Base-by-base conservation (phyloP, 306 rosid genomes). In the Leucaena leucocephala region DNA sequence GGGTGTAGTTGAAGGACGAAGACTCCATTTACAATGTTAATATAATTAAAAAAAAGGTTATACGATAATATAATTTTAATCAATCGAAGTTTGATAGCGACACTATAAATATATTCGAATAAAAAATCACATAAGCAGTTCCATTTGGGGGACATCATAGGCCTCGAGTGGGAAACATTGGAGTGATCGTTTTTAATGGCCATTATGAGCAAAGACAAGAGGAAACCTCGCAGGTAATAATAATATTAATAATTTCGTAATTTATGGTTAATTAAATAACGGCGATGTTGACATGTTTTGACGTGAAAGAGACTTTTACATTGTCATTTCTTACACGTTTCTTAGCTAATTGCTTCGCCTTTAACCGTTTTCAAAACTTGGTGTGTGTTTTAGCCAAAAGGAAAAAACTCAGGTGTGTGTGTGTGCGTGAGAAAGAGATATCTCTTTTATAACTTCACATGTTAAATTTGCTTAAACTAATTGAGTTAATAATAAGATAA, bases 1-100 rank as follows among this genome's bases (percentile, higher is more conserved):
- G 13, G 36, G 42, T 58, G 70, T 35, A 58, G 80, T 72, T 75
- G 80, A 19, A 39, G 71, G 81, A 69, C 67, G 83, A 78, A 81
- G 68, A 68, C 62, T 74, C 78, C 81, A 82, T 75, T 27, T 17
- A 54, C 54, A 75, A 69, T 40, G 50, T 49, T 85, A 50, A 62
- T 54, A 58, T 54, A 66, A 34, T 79, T 21, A 49, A 79, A 27
- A 63, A 45, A 58, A 42, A 76, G 14, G 3, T 40, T 45, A 13
- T 15, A 58, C 58, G 55, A 66, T 21, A 57, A 78, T 48, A 38
- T 67, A 78, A 79, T 59, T 72, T 48, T 71, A 62, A 71, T 76
- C 71, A 76, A 82, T 49, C 81, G 58, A 81, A 52, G 79, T n/a
- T 69, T 74, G 83, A 71, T 64, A 85, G 83, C 55, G 84, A 82